phyloP scores from a whole-genome alignment of 495 filamentous ascomycete genomes.

The Neurospora cerealis region DNA sequence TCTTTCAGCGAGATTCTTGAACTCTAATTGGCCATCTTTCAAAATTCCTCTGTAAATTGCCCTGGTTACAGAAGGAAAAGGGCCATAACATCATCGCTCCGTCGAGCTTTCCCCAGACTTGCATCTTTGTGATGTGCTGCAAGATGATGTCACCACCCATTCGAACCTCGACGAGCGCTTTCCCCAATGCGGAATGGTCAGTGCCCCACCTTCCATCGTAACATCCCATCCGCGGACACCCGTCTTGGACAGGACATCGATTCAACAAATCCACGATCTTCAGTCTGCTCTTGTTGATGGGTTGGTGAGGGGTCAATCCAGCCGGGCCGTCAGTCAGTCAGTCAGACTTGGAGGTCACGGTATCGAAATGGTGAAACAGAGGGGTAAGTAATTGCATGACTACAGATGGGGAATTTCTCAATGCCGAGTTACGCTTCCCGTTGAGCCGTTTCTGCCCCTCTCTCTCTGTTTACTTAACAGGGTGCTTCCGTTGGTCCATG shows the following conservation, averaged over 20 bases:
- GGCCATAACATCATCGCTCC: conserved; percentile 23
- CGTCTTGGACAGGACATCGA: background rate
- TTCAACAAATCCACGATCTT: background rate
- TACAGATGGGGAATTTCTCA: too few relatives aligned
- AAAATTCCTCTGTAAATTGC: too few relatives aligned
- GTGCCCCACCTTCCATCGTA: conserved; percentile 2
- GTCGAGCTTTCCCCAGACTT: conserved; percentile 11
- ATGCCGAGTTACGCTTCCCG: background rate
- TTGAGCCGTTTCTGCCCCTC: background rate
- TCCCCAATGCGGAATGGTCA: background rate
- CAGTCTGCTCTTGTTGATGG: background rate
- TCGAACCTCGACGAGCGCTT: conserved; percentile 2
- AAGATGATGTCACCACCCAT: conserved; percentile 26
- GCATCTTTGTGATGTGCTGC: conserved; percentile 14
- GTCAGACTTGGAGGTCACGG: background rate
- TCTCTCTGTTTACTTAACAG: background rate
- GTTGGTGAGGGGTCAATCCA: background rate
- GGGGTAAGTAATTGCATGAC: background rate
- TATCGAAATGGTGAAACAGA: background rate
- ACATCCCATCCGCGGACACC: background rate
- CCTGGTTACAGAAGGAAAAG: too few relatives aligned
- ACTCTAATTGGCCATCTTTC: background rate
- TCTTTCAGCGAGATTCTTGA: background rate
- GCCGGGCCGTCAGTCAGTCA: background rate
- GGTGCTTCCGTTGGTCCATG: too few relatives aligned